A percentile compares a stretch with the other conserved stretches of the same genome.
phyloP scores from a whole-genome alignment of 2,329 filamentous ascomycete genomes.

The Aspergillus quadricinctus region DNA sequence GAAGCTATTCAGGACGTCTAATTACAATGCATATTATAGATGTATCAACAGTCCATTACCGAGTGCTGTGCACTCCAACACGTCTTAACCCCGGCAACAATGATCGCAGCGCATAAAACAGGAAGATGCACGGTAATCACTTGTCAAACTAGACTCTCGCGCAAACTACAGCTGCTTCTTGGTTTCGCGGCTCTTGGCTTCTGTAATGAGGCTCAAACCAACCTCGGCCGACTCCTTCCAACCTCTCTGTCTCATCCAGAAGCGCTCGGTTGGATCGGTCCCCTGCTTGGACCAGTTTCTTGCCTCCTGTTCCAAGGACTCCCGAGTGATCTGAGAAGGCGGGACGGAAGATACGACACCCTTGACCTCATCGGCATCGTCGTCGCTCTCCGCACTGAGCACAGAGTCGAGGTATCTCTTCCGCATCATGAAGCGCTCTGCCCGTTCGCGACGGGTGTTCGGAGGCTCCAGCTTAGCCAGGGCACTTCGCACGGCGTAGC shows the following conservation, averaged over 20 bases:
- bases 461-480: slow-evolving; percentile 80
- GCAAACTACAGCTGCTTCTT: slow-evolving; percentile 34
- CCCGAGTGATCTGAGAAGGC: slow-evolving; percentile 30
- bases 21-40: too few relatives aligned
- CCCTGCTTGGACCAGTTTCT: slow-evolving; percentile 30
- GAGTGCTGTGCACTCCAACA: too few relatives aligned
- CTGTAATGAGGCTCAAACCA: slow-evolving; percentile 37
- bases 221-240: slow-evolving; percentile 41
- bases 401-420: slow-evolving; percentile 66
- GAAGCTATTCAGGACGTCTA: too few relatives aligned
- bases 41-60: too few relatives aligned
- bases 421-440: slow-evolving; percentile 74
- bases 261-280: slow-evolving; percentile 32
- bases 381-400: slow-evolving; percentile 16
- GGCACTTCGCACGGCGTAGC: slow-evolving; percentile 66
- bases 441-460: slow-evolving; percentile 77
- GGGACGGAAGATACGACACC: slow-evolving; percentile 6
- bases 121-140: too few relatives aligned
- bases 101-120: too few relatives aligned
- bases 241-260: slow-evolving; percentile 44
- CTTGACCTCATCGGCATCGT: slow-evolving; percentile 15
- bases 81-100: too few relatives aligned
- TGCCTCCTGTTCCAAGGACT: slow-evolving; percentile 42
- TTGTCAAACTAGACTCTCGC: too few relatives aligned
- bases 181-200: slow-evolving; percentile 15